Evolutionary conservation across 1,139 yeast genomes (phyloP).

Genomic region (Yamadazyma atlantica): DNA sequence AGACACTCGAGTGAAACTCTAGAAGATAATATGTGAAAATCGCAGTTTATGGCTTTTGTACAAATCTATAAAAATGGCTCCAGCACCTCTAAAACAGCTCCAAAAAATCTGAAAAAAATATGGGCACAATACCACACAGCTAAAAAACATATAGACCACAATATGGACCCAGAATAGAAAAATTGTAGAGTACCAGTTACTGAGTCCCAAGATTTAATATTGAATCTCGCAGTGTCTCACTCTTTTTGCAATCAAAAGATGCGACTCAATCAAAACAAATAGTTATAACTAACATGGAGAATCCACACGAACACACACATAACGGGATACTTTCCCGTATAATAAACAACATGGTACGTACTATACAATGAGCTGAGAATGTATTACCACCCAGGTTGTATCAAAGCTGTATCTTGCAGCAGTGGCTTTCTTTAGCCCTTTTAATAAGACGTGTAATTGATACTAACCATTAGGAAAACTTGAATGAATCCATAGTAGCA

Average conservation of each 20-base stretch:
- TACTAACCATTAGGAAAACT: constrained; percentile 47
- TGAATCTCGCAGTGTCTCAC: neutral
- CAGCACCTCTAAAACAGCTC: neutral
- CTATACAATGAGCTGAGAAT: too few species aligned
- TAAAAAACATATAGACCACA: too few species aligned
- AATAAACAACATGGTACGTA: constrained; percentile 68
- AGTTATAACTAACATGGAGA: constrained; percentile 56
- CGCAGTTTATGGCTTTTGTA: too few species aligned
- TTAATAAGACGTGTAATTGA: neutral
- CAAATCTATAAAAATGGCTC: too few species aligned
- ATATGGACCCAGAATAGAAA: too few species aligned
- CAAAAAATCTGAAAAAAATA: neutral
- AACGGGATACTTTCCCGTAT: constrained; percentile 76
- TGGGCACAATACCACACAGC: too few species aligned
- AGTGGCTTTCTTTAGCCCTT: neutral
- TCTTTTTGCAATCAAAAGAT: constrained; percentile 1
- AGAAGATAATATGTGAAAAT: too few species aligned
- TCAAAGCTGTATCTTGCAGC: constrained; percentile 1
- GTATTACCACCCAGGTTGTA: too few species aligned
- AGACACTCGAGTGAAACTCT: too few species aligned
- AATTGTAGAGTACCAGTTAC: too few species aligned
- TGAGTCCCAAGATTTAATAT: too few species aligned
- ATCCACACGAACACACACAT: constrained; percentile 88
- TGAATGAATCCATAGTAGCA: constrained; percentile 68
- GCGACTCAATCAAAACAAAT: constrained; percentile 1